Evolutionary conservation across 1,284 basidiomycete genomes (phyloP).

Genomic region (Puccinia polysora): DNA sequence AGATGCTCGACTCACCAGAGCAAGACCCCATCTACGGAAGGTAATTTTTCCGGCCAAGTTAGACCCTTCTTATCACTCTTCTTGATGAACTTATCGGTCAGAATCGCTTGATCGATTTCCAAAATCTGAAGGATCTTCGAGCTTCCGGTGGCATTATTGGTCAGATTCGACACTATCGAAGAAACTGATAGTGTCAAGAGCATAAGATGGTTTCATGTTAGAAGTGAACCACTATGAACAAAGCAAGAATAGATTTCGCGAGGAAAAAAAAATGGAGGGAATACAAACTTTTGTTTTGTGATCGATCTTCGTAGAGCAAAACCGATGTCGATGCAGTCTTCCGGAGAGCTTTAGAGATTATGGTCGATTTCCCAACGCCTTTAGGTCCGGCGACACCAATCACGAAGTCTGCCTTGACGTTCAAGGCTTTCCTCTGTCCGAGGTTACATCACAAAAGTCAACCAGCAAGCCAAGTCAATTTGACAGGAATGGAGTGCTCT

Average conservation of each 20-base stretch:
- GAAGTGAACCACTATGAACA: background rate
- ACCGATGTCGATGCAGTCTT: constrained; percentile 11
- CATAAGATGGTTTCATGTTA: background rate
- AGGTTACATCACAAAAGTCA: no score
- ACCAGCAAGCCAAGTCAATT: no score
- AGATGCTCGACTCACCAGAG: constrained; percentile 49
- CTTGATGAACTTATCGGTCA: constrained; percentile 34
- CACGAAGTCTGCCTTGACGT: constrained; percentile 38
- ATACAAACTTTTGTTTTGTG: constrained; percentile 13
- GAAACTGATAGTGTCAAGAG: constrained; percentile 34
- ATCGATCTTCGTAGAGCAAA: constrained; percentile 3
- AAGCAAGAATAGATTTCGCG: background rate
- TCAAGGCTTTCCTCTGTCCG: constrained; percentile 3
- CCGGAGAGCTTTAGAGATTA: constrained; percentile 48
- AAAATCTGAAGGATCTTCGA: constrained; percentile 48
- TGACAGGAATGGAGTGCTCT: no score
- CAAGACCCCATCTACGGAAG: constrained; percentile 49
- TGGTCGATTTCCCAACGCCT: constrained; percentile 51
- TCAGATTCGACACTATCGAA: constrained; percentile 46
- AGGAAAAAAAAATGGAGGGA: background rate
- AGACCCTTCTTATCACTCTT: constrained; percentile 46
- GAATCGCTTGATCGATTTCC: constrained; percentile 49
- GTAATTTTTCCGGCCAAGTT: constrained; percentile 48
- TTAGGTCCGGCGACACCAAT: constrained; percentile 49
- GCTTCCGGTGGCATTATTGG: constrained; percentile 37